Evolutionary conservation across 2,329 filamentous ascomycete genomes (phyloP), one percentile per base, ranked within the genome.

Genomic region (Dichotomopilus funicola): DNA sequence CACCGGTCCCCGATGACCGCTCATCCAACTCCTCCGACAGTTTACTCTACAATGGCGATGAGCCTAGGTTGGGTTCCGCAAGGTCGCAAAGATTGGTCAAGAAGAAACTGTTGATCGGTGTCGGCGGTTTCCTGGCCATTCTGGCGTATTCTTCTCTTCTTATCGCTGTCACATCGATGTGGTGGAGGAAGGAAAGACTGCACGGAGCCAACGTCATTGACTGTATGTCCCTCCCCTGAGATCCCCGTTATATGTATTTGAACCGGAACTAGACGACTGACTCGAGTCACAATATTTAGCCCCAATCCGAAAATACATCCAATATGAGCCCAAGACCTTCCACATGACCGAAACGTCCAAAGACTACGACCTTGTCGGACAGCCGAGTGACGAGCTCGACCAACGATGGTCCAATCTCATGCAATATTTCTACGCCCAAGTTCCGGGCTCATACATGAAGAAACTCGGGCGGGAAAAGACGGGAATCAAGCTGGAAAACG

Each of bases 171-270:
- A 48, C 45, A 13, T 48, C 45, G 10, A 37, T 37, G 33, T 48
- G 31, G 31, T 48, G 45, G 45, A 48, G 37, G 45, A 36, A 48
- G 33, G 45, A 48, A 13, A 48, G 45, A 9, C 12, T 48, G 1
- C 45, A 48, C 33, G 45, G 45, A 36, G 45, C 45, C 45, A 37
- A 48, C 6, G 45, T 48, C 45, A 48, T 48, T 34, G 45, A 48
- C 33, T 48, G 45, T 48, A 13, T 7, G 45, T 36, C 7, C 5
- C n/a, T 7, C 41, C n/a, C n/a, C 10, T 43, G 11, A 11, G n/a
- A n/a, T 9, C 9, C 37, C 12, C 37, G 12, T 12, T 40, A 12
- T 40, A 12, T 12, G 37, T 40, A 40, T 9, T 9, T 9, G 9
- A 40, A 40, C 37, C 37, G 8, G 37, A 9, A 40, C 37, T 12